Evolutionary conservation across 352 stramenopile genomes (phyloP), one percentile per base, ranked within the genome.

Genomic region (Globisporangium perplexum): DNA sequence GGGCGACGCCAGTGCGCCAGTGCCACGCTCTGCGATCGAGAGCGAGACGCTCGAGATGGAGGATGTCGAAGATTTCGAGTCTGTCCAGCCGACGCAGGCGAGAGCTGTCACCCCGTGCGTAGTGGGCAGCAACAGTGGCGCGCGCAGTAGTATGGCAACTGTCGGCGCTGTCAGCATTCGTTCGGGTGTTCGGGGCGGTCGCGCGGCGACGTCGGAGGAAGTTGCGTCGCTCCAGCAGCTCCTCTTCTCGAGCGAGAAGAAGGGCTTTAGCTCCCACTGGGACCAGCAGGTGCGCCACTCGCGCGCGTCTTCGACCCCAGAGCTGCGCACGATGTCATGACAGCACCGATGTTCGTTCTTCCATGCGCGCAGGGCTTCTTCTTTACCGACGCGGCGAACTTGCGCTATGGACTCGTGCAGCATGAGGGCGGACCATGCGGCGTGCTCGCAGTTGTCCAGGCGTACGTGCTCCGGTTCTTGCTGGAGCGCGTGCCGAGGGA

Each of bases 341-440:
- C 23, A 36, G 31, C 31, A 36, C 41, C 26, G 17, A 14, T 18
- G 5, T 31, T 26, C 17, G 3, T 23, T 22, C 30, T 42, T 28
- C 3, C 6, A 38, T 54, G 6, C 23, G 14, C 20, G 3, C 54
- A 92, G 73, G 83, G 77, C n/a, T 90, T 93, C 46, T 70, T 72
- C 31, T 92, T 84, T 49, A 79, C 73, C 1, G 63, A 73, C 5
- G 63, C 68, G 5, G 44, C 35, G 31, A 65, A 80, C 44, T 63
- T 91, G 12, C 65, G 74, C 35, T 98, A 96, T 64, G 95, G 95
- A 35, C 69, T 99, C 22, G 77, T 95, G 47, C 96, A 98, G 70
- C 59, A 83, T 48, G 83, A 98, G 60, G 95, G 95, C 33, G 95
- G 95, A 4, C 96, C 96, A 4, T 99, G 96, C 56, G 96, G 96